Conservation (phyloP, 495 filamentous ascomycete genomes). For the Penicillium mononematosum region DNA sequence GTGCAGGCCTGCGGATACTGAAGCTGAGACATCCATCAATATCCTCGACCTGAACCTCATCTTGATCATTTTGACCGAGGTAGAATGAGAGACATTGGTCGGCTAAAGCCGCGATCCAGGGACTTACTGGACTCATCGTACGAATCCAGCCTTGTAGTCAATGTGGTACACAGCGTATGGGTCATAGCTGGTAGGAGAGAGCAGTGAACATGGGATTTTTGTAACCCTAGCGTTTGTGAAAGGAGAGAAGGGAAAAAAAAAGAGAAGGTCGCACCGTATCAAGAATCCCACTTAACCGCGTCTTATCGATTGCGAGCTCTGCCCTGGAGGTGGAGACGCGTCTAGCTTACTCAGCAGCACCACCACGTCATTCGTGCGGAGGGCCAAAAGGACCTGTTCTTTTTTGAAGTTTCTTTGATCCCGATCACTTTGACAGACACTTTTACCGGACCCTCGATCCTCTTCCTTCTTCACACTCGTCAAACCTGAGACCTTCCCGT, state of each 20-base stretch:
- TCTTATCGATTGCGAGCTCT: slow-evolving; percentile 19
- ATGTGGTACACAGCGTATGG: not conserved
- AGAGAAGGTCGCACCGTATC: not conserved
- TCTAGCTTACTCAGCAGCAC: slow-evolving; percentile 22
- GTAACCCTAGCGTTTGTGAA: not conserved
- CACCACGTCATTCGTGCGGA: slow-evolving; percentile 43
- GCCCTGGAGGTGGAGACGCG: slow-evolving; percentile 6
- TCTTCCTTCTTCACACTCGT: not conserved
- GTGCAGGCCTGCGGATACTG: slow-evolving; percentile 3
- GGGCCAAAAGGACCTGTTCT: slow-evolving; percentile 15
- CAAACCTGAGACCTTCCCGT: not conserved
- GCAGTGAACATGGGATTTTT: not conserved
- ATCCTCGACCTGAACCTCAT: slow-evolving; percentile 32
- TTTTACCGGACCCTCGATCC: not conserved
- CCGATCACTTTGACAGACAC: not conserved
- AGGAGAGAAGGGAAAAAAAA: slow-evolving; percentile 5
- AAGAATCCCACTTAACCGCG: slow-evolving; percentile 1
- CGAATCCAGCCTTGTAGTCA: slow-evolving; percentile 5
- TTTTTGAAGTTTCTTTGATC: slow-evolving; percentile 8
- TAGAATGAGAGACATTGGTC: slow-evolving; percentile 31
- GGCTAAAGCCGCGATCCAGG: slow-evolving; percentile 37
- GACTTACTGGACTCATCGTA: slow-evolving; percentile 29
- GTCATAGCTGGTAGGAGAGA: not conserved
- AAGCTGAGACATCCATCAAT: slow-evolving; percentile 44
- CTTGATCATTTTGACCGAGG: slow-evolving; percentile 10